Conservation (phyloP, 2,329 filamentous ascomycete species). For the Sporothrix schenckii region DNA sequence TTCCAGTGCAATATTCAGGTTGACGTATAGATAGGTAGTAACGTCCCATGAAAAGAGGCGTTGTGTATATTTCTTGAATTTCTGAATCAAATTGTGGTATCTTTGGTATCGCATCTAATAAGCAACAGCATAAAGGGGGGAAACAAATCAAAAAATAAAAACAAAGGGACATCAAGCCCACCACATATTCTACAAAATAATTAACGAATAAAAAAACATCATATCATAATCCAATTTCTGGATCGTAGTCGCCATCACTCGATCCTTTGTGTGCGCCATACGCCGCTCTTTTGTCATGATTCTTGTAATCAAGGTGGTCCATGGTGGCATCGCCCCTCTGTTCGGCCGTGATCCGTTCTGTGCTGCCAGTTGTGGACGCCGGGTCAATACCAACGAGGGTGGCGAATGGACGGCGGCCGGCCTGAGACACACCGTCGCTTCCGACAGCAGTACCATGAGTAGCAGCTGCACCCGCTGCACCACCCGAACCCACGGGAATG, state of each 20-base stretch:
- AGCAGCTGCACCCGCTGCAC: background rate
- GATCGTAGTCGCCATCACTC: slow-evolving; percentile 15
- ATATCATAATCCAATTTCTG: background rate
- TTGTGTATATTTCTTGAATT: too few species aligned
- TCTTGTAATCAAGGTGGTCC: slow-evolving; percentile 8
- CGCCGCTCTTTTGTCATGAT: background rate
- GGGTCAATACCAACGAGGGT: slow-evolving; percentile 21
- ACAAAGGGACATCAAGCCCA: background rate
- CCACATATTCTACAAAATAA: background rate
- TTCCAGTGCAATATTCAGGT: too few species aligned
- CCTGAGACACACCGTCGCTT: background rate
- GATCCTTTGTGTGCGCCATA: slow-evolving; percentile 1
- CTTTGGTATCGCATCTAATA: background rate
- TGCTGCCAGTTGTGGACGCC: slow-evolving; percentile 29
- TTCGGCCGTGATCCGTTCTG: slow-evolving; percentile 31
- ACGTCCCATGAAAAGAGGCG: too few species aligned
- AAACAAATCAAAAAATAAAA: background rate
- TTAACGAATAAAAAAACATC: background rate
- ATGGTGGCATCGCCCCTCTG: slow-evolving; percentile 7
- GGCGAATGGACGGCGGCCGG: background rate
- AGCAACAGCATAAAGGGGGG: background rate
- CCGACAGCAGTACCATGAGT: too few species aligned
- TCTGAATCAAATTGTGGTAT: background rate
- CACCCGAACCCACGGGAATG: background rate
- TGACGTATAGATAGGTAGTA: too few species aligned